Conservation (phyloP, 768 basidiomycete genomes). For the Phylloporus sp. region DNA sequence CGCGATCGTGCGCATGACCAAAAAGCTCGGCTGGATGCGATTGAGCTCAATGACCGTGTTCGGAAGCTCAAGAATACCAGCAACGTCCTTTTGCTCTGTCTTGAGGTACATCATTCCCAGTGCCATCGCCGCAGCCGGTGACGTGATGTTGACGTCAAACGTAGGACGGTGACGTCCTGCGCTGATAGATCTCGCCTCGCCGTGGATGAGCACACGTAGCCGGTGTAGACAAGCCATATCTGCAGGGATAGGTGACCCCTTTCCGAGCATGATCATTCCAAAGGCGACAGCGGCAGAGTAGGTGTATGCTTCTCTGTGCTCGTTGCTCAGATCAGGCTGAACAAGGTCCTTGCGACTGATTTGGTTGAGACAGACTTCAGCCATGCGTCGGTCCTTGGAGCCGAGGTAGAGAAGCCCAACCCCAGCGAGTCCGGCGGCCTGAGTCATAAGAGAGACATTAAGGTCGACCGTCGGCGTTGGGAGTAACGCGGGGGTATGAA, state of each 20-base stretch:
- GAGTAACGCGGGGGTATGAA: conserved; percentile 90
- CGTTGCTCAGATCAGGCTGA: conserved; percentile 79
- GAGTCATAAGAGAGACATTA: conserved; percentile 85
- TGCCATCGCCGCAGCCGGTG: conserved; percentile 86
- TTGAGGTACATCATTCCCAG: conserved; percentile 91
- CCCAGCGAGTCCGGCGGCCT: conserved; percentile 83
- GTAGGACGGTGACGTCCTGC: conserved; percentile 38
- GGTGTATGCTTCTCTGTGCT: conserved; percentile 90
- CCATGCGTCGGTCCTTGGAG: conserved; percentile 84
- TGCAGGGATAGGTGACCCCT: conserved; percentile 73
- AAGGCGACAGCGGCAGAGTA: conserved; percentile 86
- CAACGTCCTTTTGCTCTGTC: conserved; percentile 80
- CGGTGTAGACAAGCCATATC: conserved; percentile 68
- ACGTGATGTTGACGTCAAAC: conserved; percentile 88
- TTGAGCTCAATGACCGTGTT: conserved; percentile 76
- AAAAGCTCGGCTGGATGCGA: conserved; percentile 81
- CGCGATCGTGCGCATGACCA: conserved; percentile 77
- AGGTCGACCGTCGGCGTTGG: conserved; percentile 84
- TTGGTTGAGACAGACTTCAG: conserved; percentile 85
- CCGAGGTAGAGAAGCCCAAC: conserved; percentile 90
- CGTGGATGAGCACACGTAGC: conserved; percentile 72
- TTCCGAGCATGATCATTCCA: conserved; percentile 95
- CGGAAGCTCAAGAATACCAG: conserved; percentile 81
- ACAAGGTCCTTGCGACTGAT: conserved; percentile 74
- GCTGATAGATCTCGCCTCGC: conserved; percentile 48